Evolutionary conservation across 495 filamentous ascomycete species (phyloP).

Genomic region (Aspergillus steynii): DNA sequence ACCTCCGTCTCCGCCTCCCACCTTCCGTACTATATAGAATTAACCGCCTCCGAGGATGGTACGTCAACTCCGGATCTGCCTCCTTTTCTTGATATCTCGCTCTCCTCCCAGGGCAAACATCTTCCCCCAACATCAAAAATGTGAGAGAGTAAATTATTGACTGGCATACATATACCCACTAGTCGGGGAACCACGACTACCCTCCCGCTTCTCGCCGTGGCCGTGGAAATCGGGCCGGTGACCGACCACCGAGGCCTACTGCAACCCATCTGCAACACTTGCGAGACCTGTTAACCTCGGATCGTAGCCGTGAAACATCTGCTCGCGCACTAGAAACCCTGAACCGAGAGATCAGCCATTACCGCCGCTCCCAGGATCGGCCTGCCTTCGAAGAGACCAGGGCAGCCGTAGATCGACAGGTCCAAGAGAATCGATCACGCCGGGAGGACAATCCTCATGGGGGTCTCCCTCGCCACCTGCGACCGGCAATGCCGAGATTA

Average conservation of each 20-base stretch:
- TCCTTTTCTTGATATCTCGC: not conserved
- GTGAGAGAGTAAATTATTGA: conserved; percentile 14
- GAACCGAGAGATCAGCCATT: conserved; percentile 39
- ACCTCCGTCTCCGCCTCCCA: not conserved
- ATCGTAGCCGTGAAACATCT: conserved; percentile 39
- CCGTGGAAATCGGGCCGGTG: conserved; percentile 22
- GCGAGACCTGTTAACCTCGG: conserved; percentile 41
- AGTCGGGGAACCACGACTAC: conserved; percentile 64
- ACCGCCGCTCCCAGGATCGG: conserved; percentile 23
- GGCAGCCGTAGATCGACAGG: conserved; percentile 28
- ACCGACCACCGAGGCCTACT: conserved; percentile 20
- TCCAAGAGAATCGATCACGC: conserved; percentile 20
- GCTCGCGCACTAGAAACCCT: conserved; percentile 40
- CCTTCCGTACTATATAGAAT: not conserved
- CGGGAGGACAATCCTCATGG: conserved; percentile 19
- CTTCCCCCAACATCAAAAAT: not conserved
- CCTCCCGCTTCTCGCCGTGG: conserved; percentile 50
- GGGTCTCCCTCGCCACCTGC: conserved; percentile 10
- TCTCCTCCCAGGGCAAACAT: not conserved
- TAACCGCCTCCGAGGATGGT: not conserved
- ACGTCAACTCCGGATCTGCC: not conserved
- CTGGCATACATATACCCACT: conserved; percentile 14
- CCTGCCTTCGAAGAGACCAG: conserved; percentile 29
- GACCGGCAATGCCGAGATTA: conserved; percentile 14
- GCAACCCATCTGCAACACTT: conserved; percentile 37